Conservation (phyloP, 2,329 filamentous ascomycete genomes). For the Fusarium tjaetaba region DNA sequence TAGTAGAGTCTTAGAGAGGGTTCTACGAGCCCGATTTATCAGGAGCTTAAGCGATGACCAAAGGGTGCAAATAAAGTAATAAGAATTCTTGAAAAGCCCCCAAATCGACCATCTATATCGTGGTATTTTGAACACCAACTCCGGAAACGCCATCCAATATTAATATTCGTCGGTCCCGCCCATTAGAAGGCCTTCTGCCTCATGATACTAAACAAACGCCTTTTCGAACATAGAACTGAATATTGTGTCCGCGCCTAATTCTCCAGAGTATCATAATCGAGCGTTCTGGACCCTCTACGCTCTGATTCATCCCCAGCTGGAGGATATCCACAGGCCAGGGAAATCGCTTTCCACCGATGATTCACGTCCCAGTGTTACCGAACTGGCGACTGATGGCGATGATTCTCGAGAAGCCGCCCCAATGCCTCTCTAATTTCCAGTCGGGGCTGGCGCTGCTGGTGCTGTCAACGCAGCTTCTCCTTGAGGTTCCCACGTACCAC, state of each 20-base stretch:
- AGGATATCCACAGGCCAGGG: not conserved
- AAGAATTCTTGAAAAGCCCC: not conserved
- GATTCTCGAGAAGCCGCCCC: not conserved
- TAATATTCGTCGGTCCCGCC: not conserved
- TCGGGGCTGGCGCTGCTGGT: not conserved
- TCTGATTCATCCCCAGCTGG: not conserved
- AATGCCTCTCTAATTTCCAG: constrained; percentile 10
- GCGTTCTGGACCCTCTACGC: not conserved
- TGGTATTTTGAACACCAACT: constrained; percentile 6
- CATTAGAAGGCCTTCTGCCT: not conserved
- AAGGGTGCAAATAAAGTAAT: not conserved
- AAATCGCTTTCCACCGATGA: too few species aligned
- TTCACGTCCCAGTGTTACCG: not conserved
- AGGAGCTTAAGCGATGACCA: not conserved
- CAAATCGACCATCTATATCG: constrained; percentile 25
- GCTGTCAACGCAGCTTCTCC: constrained; percentile 1
- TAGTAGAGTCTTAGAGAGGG: not conserved
- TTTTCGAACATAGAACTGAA: not conserved
- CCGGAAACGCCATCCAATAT: constrained; percentile 6
- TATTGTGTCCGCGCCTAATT: not conserved
- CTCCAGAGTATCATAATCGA: not conserved
- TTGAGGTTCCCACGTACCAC: constrained; percentile 51
- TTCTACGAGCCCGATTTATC: not conserved
- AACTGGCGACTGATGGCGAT: not conserved
- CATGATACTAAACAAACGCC: not conserved